Percentiles rank a stretch among this genome's conserved stretches.
These are phyloP conservation scores for Acer campestre DNA, from an alignment of 345 rosid genomes.

Conservation along the genomic window DNA sequence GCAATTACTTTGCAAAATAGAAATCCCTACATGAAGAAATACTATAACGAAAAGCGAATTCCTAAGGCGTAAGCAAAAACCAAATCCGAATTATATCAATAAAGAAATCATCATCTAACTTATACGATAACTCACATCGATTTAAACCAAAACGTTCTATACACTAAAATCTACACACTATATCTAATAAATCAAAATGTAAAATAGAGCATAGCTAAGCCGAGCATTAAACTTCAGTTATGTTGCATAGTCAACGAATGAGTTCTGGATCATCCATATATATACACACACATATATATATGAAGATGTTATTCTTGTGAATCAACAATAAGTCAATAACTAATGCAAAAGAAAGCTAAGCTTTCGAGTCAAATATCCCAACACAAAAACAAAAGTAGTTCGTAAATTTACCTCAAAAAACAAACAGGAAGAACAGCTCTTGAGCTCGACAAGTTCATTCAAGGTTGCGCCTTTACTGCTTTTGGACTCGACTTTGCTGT, in stretches of 20 bases:
- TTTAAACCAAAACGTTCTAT: neutral
- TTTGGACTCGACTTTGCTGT: constrained; percentile 84
- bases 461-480: constrained; percentile 77
- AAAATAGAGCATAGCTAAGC: neutral
- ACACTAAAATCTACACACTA: neutral
- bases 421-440: constrained; percentile 80
- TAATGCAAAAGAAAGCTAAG: neutral
- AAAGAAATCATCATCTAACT: neutral
- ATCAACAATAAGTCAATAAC: neutral
- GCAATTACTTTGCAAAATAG: neutral
- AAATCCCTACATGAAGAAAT: neutral
- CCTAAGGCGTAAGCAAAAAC: neutral
- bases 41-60: neutral
- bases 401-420: constrained; percentile 74
- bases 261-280: no score
- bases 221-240: neutral
- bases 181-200: neutral
- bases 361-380: neutral
- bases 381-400: neutral
- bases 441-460: constrained; percentile 88
- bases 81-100: neutral
- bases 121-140: neutral
- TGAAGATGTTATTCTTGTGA: neutral
- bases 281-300: neutral
- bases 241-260: no score